Base-by-base conservation (phyloP, 148 eudicot species). In the Cornus controversa region DNA sequence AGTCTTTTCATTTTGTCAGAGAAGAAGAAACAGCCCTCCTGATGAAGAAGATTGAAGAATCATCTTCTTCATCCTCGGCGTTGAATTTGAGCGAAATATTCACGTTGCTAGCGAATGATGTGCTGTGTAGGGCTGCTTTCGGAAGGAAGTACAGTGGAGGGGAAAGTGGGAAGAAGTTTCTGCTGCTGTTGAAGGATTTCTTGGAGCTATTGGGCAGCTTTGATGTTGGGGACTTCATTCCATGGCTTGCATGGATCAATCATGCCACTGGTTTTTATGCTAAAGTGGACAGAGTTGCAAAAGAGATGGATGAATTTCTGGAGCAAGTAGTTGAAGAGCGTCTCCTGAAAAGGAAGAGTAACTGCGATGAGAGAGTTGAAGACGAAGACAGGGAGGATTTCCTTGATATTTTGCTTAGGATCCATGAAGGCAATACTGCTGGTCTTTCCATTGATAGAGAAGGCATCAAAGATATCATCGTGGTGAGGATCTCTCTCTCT, bases 361-460 rank as follows among this genome's bases (percentile, higher is more conserved):
- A 60, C 13, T 45, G 37, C 1, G 27, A 75, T 66, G n/a, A 27
- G 42, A 18, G 80, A 37, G 42, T 37, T 37, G 9, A 37, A 37
- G 42, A 37, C 42, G 0, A 75, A 20, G 72, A 25, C 25, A 47
- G 15, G 2, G 71, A 75, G 58, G 87, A 87, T 60, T 80, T 87
- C 72, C 85, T 87, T 31, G 84, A 79, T 82, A 63, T 84, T 54
- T 69, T 87, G 73, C 79, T 84, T 14, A 83, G 82, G n/a, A 67
- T 75, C 75, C 85, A 80, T 40, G 67, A 69, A 75, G 85, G 78
- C 18, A 73, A 70, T 22, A 28, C 71, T 76, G 70, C 82, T 28
- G n/a, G n/a, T n/a, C n/a, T n/a, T n/a, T n/a, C n/a, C n/a, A 42
- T 75, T 2, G 69, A 69, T 10, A 87, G 53, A 69, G 80, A 87